Conservation (phyloP, 2,329 filamentous ascomycete genomes). For the Didymosphaeria variabile region DNA sequence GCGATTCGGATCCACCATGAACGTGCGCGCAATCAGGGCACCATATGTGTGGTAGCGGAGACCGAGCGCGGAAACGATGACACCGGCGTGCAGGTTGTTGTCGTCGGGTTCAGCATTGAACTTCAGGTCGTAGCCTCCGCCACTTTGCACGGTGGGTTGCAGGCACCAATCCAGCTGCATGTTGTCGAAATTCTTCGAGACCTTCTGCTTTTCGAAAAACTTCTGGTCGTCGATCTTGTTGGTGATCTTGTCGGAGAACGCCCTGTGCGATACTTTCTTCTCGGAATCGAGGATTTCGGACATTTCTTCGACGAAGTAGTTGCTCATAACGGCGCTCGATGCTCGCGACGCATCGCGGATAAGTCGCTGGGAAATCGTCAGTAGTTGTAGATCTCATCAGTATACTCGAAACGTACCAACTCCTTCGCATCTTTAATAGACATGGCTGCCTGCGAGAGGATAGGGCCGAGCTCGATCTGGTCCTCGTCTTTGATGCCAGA, state of each 20-base stretch:
- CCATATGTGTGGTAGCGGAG: constrained; percentile 96
- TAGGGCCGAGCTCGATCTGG: constrained; percentile 84
- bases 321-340: constrained; percentile 92
- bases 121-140: constrained; percentile 91
- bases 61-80: constrained; percentile 92
- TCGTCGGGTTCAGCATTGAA: constrained; percentile 81
- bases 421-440: constrained; percentile 96
- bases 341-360: constrained; percentile 95
- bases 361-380: constrained; percentile 66
- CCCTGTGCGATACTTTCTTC: constrained; percentile 93
- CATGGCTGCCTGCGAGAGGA: constrained; percentile 84
- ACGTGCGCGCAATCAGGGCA: constrained; percentile 90
- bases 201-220: constrained; percentile 88
- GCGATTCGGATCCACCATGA: constrained; percentile 96
- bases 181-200: constrained; percentile 86
- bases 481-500: constrained; percentile 82
- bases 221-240: constrained; percentile 92
- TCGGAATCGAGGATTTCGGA: constrained; percentile 94
- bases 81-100: constrained; percentile 83
- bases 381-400: background rate
- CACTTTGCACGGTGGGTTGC: constrained; percentile 90
- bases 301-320: constrained; percentile 98
- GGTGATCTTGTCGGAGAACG: constrained; percentile 85
- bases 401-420: constrained; percentile 61
- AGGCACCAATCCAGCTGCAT: constrained; percentile 93